These are phyloP conservation scores for Geranium incanum DNA, from an alignment of 441 rosid species.

Conservation along the genomic window DNA sequence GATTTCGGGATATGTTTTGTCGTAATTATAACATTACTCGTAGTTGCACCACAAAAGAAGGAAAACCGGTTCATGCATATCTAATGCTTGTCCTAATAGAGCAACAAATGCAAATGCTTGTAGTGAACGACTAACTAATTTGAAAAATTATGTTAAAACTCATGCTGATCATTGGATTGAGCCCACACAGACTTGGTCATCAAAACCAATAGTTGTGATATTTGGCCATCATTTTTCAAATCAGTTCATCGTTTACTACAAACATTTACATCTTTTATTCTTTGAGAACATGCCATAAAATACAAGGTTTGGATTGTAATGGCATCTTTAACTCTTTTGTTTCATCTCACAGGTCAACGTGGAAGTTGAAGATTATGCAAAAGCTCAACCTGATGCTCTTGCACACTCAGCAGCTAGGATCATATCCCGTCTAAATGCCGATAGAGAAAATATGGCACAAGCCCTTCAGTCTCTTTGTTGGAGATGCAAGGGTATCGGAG, in stretches of 20 bases:
- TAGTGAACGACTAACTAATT: too few relatives aligned
- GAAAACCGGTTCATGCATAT: too few relatives aligned
- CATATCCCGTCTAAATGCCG: constrained; percentile 58
- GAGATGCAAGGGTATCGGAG: constrained; percentile 74
- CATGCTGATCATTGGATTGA: too few relatives aligned
- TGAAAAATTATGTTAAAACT: too few relatives aligned
- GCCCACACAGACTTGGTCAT: too few relatives aligned
- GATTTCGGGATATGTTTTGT: not conserved
- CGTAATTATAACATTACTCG: not conserved
- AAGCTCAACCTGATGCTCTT: constrained; percentile 73
- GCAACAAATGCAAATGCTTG: too few relatives aligned
- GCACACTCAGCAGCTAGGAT: constrained; percentile 67
- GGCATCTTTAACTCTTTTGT: not conserved
- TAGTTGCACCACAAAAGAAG: not conserved
- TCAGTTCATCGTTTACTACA: too few relatives aligned
- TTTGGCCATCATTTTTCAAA: too few relatives aligned
- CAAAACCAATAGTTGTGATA: too few relatives aligned
- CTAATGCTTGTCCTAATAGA: too few relatives aligned
- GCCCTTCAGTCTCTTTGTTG: constrained; percentile 77
- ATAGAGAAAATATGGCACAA: constrained; percentile 50
- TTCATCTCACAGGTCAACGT: constrained; percentile 42
- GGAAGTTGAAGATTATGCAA: constrained; percentile 67
- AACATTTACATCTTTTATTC: too few relatives aligned
- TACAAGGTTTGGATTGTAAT: not conserved
- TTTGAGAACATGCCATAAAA: too few relatives aligned